Base-by-base conservation (phyloP, 441 rosid species). In the Syzygium malaccense region DNA sequence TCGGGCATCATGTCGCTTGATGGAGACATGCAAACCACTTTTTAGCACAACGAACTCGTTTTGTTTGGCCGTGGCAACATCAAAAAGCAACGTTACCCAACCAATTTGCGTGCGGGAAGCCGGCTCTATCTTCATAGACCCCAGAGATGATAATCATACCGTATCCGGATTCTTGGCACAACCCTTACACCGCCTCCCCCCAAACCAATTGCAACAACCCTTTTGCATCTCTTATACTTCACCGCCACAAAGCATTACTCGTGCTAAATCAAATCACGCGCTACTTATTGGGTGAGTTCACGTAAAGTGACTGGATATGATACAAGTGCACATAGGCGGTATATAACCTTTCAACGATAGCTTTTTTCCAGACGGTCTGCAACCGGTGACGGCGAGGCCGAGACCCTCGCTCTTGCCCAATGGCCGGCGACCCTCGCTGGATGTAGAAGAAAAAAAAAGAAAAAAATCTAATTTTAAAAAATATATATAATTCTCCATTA, bases 91-190 rank as follows among this genome's bases (percentile, higher is more conserved):
- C 8, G 12, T 20, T 20, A 20, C 28, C 28, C 4, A 20, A 71
- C 23, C 4, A 19, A 14, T 37, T 10, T 10, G 14, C 1, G 25
- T 0, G 4, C 1, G 4, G 26, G 10, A 2, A 25, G 26, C 58
- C 58, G 58, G 23, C 60, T 23, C 4, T 26, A 23, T 56, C 60
- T 23, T 23, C 12, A 8, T 26, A 8, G 23, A 20, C 23, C 28
- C 11, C 60, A 20, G 5, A 20, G 15, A 68, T 19, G 49, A 33
- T 19, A 20, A 18, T 6, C 48, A 19, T 33, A 25, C 28, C 48
- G 1, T 56, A 60, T 60, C 8, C 17, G 3, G 3, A 33, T 33
- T 33, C 49, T 33, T 20, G 49, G 45, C 80, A 68, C 14, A 5
- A 15, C 11, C 71, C 71, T 19, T 0, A n/a, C 71, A 30, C 20